These are phyloP conservation scores for Grosmannia huntii DNA, from an alignment of 2,329 filamentous ascomycete species.

Conservation along the genomic window DNA sequence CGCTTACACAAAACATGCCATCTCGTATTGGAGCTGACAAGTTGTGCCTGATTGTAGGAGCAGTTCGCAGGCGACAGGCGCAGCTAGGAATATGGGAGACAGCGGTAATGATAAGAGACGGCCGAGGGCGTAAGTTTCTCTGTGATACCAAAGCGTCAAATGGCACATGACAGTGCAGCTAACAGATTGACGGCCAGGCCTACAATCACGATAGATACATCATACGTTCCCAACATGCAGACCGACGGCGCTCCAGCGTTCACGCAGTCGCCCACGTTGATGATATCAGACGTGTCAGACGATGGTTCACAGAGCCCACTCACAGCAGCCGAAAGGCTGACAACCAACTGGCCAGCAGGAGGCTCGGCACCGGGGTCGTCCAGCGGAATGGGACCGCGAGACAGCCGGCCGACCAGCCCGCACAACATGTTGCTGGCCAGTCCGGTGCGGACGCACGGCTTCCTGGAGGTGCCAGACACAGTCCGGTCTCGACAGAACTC, in stretches of 20 bases:
- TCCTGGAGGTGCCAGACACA: conserved; percentile 53
- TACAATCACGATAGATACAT: conserved; percentile 42
- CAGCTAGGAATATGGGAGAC: neutral
- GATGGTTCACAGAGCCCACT: conserved; percentile 26
- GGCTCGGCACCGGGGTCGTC: neutral
- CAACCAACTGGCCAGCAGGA: conserved; percentile 13
- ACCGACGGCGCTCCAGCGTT: conserved; percentile 15
- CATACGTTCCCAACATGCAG: conserved; percentile 18
- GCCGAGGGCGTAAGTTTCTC: conserved; percentile 9
- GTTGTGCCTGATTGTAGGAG: neutral
- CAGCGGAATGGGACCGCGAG: conserved; percentile 21
- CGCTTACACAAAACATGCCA: neutral
- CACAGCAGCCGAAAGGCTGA: conserved; percentile 21
- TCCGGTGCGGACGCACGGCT: conserved; percentile 37
- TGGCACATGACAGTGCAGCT: neutral
- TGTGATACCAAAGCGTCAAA: neutral
- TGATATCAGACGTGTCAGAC: conserved; percentile 23
- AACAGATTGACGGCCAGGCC: conserved; percentile 22
- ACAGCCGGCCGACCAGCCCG: conserved; percentile 56
- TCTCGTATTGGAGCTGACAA: neutral
- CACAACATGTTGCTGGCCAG: conserved; percentile 62
- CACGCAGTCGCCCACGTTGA: conserved; percentile 22
- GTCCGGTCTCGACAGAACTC: conserved; percentile 54
- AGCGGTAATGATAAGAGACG: conserved; percentile 1
- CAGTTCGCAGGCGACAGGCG: neutral